Percentiles rank a stretch among this genome's conserved stretches.
Conservation (phyloP, 371 early-diverging fungal genomes). For the Vittaforma corneae region DNA sequence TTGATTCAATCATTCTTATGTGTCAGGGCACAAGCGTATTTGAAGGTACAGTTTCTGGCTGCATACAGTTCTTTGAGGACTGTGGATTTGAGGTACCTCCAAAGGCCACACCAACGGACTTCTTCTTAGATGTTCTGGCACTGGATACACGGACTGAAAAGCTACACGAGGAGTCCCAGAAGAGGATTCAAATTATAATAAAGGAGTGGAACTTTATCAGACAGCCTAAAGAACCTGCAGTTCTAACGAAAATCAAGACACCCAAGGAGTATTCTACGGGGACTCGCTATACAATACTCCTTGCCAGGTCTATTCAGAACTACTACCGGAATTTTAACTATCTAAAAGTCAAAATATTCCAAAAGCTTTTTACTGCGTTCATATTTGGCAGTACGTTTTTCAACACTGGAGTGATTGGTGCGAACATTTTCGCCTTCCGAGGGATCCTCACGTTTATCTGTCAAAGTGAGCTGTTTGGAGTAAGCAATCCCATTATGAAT, state of each 20-base stretch:
- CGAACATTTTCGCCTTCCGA: slow-evolving; percentile 58
- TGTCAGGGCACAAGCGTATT: slow-evolving; percentile 60
- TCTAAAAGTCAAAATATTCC: slow-evolving; percentile 53
- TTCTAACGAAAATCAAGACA: no score
- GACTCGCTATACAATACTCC: no score
- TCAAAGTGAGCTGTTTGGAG: slow-evolving; percentile 60
- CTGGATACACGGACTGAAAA: slow-evolving; percentile 59
- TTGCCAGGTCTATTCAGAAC: slow-evolving; percentile 58
- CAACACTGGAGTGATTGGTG: slow-evolving; percentile 35
- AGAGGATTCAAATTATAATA: slow-evolving; percentile 48
- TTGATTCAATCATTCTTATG: slow-evolving; percentile 72
- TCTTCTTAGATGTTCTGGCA: slow-evolving; percentile 65
- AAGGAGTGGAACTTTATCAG: no score
- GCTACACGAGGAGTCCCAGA: slow-evolving; percentile 37
- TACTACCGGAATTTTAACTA: slow-evolving; percentile 48
- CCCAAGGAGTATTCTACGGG: no score
- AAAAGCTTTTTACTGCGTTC: slow-evolving; percentile 44
- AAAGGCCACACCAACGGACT: slow-evolving; percentile 67
- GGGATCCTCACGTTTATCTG: slow-evolving; percentile 60
- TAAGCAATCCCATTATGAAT: slow-evolving; percentile 58
- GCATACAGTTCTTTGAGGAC: slow-evolving; percentile 59
- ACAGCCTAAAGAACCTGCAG: no score
- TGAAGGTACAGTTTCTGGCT: slow-evolving; percentile 58
- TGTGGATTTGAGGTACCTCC: slow-evolving; percentile 64
- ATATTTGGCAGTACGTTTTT: slow-evolving; percentile 32